Evolutionary conservation across 176 grass and related monocot species (phyloP).

Genomic region (Triticum urartu): DNA sequence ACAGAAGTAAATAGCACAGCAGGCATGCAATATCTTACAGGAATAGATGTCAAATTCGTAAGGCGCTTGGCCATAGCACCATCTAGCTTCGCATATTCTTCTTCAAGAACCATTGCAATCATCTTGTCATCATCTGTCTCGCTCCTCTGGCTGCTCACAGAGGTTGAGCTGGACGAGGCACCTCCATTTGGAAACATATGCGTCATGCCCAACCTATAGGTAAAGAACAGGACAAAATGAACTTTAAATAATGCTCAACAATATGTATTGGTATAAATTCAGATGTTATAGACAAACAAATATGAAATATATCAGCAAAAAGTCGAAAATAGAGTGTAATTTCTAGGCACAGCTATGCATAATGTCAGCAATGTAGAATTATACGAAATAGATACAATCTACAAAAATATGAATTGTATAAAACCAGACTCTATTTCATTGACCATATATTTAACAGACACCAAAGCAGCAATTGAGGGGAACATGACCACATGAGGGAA

Average conservation of each 20-base stretch:
- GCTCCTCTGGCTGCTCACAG: constrained; percentile 53
- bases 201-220: constrained; percentile 46
- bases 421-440: background rate
- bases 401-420: background rate
- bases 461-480: background rate
- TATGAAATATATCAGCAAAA: background rate
- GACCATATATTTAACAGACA: background rate
- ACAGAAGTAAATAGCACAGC: constrained; percentile 12
- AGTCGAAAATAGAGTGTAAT: background rate
- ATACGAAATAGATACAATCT: constrained; percentile 7
- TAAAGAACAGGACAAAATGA: background rate
- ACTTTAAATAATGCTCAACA: background rate
- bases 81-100: constrained; percentile 95
- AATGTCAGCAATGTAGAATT: background rate
- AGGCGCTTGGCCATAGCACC: constrained; percentile 89
- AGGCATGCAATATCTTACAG: constrained; percentile 55
- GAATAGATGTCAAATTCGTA: constrained; percentile 75
- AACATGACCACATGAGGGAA: background rate
- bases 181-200: constrained; percentile 51
- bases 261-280: background rate
- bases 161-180: constrained; percentile 78
- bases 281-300: constrained; percentile 1
- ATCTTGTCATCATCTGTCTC: constrained; percentile 81
- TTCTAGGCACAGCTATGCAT: background rate
- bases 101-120: constrained; percentile 95